Base-by-base conservation (phyloP, 345 rosid genomes). In the Aegle marmelos region DNA sequence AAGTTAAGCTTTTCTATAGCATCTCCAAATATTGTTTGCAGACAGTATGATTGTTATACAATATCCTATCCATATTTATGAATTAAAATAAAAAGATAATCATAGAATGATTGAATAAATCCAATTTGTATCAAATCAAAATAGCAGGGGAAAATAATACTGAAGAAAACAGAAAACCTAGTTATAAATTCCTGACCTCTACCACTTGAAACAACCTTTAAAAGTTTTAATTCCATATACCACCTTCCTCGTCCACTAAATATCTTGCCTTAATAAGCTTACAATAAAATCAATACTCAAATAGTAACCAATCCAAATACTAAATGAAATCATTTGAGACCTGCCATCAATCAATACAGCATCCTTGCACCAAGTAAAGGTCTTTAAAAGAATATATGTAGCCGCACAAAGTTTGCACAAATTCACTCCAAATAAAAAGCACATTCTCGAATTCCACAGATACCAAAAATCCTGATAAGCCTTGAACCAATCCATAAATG, bases 361-460 rank as follows among this genome's bases (percentile, higher is more conserved):
- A 28, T 2, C 34, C 54, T 70, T 50, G 2, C 60, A 69, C 21
- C 48, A 22, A 21, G 27, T 30, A 21, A 63, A 30, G 77, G 48
- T 63, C 59, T 75, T 75, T 25, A 48, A 48, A 7, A 68, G 16
- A 34, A 45, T n/a, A 63, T 28, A 62, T 25, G 48, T 45, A 21
- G 9, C 5, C 24, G 22, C 58, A 73, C 9, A 60, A 39, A 7
- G 22, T n/a, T 30, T 24, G 24, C 21, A 33, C 11, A 22, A 22
- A 27, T 54, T 24, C 14, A 74, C 59, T 21, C 19, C 59, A 62
- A 73, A 62, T 62, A 37, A 75, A 22, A 41, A 6, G n/a, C 61
- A 63, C 45, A 22, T 31, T 45, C n/a, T 63, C 16, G 78, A 62
- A 74, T 74, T 63, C 28, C 78, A 74, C 17, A n/a, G 28, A 33